Evolutionary conservation across 1,284 basidiomycete genomes (phyloP).

Genomic region (Malassezia globosa): DNA sequence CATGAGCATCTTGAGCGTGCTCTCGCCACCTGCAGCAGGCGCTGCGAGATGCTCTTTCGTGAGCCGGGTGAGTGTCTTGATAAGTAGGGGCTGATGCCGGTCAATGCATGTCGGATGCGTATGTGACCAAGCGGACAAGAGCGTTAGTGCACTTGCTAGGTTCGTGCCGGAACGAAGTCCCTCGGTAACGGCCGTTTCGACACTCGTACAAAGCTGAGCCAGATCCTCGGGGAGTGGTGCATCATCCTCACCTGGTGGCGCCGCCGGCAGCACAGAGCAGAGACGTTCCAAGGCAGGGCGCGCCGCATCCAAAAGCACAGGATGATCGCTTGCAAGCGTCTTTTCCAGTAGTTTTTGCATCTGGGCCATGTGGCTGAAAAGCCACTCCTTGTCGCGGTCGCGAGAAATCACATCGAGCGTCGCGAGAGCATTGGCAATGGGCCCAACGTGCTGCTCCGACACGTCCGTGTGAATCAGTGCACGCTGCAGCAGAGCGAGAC

Average conservation of each 20-base stretch:
- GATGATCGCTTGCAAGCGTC: conserved; percentile 27
- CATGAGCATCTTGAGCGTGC: conserved; percentile 50
- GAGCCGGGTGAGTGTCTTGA: conserved; percentile 74
- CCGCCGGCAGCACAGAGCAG: conserved; percentile 62
- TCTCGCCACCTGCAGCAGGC: conserved; percentile 25
- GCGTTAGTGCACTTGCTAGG: conserved; percentile 68
- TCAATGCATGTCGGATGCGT: conserved; percentile 55
- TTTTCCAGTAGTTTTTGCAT: conserved; percentile 69
- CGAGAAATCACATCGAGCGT: conserved; percentile 76
- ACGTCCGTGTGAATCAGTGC: conserved; percentile 54
- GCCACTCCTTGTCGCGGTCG: conserved; percentile 77
- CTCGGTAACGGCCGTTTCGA: conserved; percentile 64
- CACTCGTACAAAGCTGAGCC: conserved; percentile 70
- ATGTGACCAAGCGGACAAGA: conserved; percentile 73
- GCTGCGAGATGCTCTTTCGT: conserved; percentile 72
- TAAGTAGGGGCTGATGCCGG: conserved; percentile 62
- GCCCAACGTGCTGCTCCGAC: conserved; percentile 55
- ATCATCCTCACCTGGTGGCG: conserved; percentile 24
- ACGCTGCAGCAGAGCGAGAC: conserved; percentile 55
- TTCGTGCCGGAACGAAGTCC: conserved; percentile 64
- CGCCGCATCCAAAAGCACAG: conserved; percentile 30
- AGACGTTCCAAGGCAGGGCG: conserved; percentile 66
- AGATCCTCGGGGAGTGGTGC: conserved; percentile 49
- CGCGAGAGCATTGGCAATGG: conserved; percentile 73
- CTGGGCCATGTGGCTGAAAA: conserved; percentile 61